Evolutionary conservation across 2,329 filamentous ascomycete genomes (phyloP).

Genomic region (Aspergillus neotritici): DNA sequence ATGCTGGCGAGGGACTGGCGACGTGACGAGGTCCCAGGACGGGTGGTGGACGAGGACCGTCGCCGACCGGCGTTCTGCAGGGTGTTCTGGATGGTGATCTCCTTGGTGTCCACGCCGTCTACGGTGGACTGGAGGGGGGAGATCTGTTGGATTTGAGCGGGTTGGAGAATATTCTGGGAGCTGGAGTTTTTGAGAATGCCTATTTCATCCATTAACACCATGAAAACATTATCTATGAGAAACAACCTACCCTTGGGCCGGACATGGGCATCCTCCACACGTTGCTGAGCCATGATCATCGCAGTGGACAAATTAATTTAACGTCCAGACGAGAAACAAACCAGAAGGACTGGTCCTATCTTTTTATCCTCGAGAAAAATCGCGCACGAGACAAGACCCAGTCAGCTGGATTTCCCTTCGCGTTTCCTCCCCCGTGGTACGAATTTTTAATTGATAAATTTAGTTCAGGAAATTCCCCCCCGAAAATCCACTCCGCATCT

Average conservation of each 20-base stretch:
- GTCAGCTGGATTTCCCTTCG: too few relatives aligned
- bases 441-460: too few relatives aligned
- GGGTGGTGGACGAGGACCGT: conserved; percentile 69
- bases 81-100: conserved; percentile 89
- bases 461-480: too few relatives aligned
- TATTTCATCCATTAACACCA: conserved; percentile 32
- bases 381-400: too few relatives aligned
- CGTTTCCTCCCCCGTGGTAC: too few relatives aligned
- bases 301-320: conserved; percentile 3
- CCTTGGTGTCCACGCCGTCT: conserved; percentile 61
- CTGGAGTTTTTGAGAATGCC: conserved; percentile 88
- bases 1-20: conserved; percentile 58
- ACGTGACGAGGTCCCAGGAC: conserved; percentile 59
- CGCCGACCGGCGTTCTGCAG: conserved; percentile 87
- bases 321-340: too few relatives aligned
- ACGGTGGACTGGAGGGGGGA: conserved; percentile 35
- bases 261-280: conserved; percentile 28
- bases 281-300: conserved; percentile 28
- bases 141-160: conserved; percentile 45
- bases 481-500: too few relatives aligned
- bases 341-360: too few relatives aligned
- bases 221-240: not conserved
- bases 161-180: conserved; percentile 49
- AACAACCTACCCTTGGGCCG: conserved; percentile 38
- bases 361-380: not conserved